These are phyloP conservation scores for Saccharomyces hybrid DNA, from an alignment of 1,139 yeast species.

Conservation along the genomic window DNA sequence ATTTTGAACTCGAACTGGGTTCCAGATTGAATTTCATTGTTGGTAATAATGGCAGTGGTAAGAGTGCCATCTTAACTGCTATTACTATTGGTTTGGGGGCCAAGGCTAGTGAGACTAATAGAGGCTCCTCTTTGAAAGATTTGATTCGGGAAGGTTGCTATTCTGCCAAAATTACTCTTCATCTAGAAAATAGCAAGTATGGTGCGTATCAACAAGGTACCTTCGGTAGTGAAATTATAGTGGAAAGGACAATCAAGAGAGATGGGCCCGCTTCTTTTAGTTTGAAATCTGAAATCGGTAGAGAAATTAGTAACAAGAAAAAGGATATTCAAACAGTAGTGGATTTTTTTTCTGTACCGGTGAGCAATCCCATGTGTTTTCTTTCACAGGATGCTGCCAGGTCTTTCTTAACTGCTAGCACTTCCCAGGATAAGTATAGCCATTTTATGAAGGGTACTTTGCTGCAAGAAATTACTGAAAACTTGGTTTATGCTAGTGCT, in stretches of 20 bases:
- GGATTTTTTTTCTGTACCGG: slow-evolving; percentile 64
- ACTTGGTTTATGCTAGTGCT: slow-evolving; percentile 38
- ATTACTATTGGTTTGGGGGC: slow-evolving; percentile 89
- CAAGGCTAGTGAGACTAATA: slow-evolving; percentile 79
- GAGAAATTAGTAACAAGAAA: slow-evolving; percentile 51
- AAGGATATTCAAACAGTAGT: slow-evolving; percentile 61
- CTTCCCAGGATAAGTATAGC: slow-evolving; percentile 61
- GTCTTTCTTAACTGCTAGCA: slow-evolving; percentile 71
- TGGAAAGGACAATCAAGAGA: slow-evolving; percentile 61
- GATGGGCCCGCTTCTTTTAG: slow-evolving; percentile 45
- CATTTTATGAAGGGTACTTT: slow-evolving; percentile 77
- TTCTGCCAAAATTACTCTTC: slow-evolving; percentile 54
- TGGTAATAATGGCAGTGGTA: slow-evolving; percentile 94
- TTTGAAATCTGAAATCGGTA: slow-evolving; percentile 46
- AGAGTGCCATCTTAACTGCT: slow-evolving; percentile 87
- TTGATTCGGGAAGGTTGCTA: slow-evolving; percentile 73
- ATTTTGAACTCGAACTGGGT: slow-evolving; percentile 68
- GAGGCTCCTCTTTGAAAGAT: slow-evolving; percentile 66
- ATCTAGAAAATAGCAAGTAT: slow-evolving; percentile 53
- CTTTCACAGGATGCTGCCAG: slow-evolving; percentile 92
- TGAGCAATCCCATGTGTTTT: slow-evolving; percentile 89
- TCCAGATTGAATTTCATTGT: slow-evolving; percentile 85
- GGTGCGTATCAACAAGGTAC: slow-evolving; percentile 57
- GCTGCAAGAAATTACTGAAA: slow-evolving; percentile 52
- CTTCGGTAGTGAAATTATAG: slow-evolving; percentile 60